Percentiles rank a stretch among this genome's conserved stretches.
Evolutionary conservation across 1,139 yeast genomes (phyloP).

Genomic region (Pichia sp.): DNA sequence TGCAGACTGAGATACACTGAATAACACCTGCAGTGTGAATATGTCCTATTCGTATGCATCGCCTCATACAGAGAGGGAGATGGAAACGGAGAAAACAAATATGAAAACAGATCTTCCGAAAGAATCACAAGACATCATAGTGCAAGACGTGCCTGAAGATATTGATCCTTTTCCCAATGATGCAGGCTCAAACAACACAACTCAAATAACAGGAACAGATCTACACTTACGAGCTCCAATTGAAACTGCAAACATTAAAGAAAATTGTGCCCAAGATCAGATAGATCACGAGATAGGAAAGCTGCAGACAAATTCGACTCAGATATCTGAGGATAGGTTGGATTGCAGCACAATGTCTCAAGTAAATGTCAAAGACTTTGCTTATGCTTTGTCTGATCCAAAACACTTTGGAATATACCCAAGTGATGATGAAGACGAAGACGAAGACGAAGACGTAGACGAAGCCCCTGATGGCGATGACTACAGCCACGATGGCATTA

Average conservation of each 20-base stretch:
- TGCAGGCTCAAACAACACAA: background rate
- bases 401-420: slow-evolving; percentile 52
- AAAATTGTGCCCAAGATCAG: background rate
- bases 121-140: background rate
- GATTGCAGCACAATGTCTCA: slow-evolving; percentile 17
- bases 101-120: background rate
- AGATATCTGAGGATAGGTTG: background rate
- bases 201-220: background rate
- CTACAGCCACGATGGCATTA: background rate
- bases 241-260: background rate
- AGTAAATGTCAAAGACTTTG: slow-evolving; percentile 64
- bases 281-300: background rate
- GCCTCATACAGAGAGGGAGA: background rate
- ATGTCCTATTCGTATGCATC: background rate
- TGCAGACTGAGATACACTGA: too few species aligned
- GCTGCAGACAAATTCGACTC: background rate
- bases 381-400: slow-evolving; percentile 64
- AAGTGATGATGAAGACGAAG: slow-evolving; percentile 13
- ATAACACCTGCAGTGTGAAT: too few species aligned
- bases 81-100: background rate
- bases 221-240: background rate
- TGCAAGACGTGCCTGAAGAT: background rate
- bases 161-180: background rate
- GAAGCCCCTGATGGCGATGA: slow-evolving; percentile 18
- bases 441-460: slow-evolving; percentile 14